Conservation (phyloP, 345 rosid species). For the Nasturtium officinale region DNA sequence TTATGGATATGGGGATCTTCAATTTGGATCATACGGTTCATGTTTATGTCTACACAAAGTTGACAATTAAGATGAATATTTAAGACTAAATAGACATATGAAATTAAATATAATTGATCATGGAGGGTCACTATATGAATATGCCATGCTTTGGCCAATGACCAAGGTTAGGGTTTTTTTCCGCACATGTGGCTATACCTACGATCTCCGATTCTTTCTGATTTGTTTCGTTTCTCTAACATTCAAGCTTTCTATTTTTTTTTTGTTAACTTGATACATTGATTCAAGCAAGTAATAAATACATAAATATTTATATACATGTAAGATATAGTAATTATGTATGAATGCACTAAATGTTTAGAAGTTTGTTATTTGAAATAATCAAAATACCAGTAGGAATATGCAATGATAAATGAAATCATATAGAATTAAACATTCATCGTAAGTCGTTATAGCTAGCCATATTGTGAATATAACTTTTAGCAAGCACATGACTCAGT, state of each 20-base stretch:
- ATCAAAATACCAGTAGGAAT: neutral
- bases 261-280: constrained; percentile 40
- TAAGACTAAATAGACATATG: neutral
- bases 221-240: constrained; percentile 34
- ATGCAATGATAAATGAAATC: too few relatives aligned
- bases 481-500: too few relatives aligned
- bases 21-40: constrained; percentile 41
- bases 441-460: too few relatives aligned
- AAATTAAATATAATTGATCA: constrained; percentile 13
- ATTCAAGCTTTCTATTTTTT: constrained; percentile 40
- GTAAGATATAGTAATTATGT: neutral
- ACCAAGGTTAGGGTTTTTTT: constrained; percentile 28
- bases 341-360: neutral
- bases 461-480: too few relatives aligned
- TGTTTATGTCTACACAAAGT: constrained; percentile 30
- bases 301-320: neutral
- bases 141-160: constrained; percentile 39
- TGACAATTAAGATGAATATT: constrained; percentile 9
- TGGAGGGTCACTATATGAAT: constrained; percentile 29
- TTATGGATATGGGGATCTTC: constrained; percentile 41
- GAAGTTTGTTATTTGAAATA: neutral
- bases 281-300: constrained; percentile 37
- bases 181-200: constrained; percentile 34
- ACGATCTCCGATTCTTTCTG: constrained; percentile 30
- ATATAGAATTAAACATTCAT: too few relatives aligned